Evolutionary conservation across 1,139 yeast genomes (phyloP), one percentile per base, ranked within the genome.

Genomic region (Lodderomyces orthopsilosis): DNA sequence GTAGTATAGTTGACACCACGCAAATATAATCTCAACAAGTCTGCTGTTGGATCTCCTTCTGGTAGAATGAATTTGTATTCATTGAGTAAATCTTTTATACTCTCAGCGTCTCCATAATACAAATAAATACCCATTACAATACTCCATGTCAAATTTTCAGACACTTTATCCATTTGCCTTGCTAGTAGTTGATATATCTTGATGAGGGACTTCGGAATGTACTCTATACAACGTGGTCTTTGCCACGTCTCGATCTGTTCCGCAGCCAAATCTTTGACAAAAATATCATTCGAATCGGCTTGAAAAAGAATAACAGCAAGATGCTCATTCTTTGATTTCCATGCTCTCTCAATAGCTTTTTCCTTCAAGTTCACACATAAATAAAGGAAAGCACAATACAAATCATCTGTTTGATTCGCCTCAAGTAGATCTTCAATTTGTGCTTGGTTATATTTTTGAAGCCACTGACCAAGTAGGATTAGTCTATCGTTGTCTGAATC

Each of bases 181-280:
- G 85, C 68, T 17, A 91, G 67, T 3, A 91, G 63, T 49, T 79
- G 79, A 59, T 83, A 85, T 1, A 88, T 70, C 46, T 80, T 79
- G 6, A 79, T 58, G 22, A 87, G 62, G 6, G 75, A 65, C 1
- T 43, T 45, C 1, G 94, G 90, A 39, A 86, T 75, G 8, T 64
- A 61, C 6, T 62, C 58, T 2, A 69, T 37, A 0, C 70, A 52
- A 4, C 72, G 62, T n/a, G 65, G 64, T 1, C 62, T 63, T 12
- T 59, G 57, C 98, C 98, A 91, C 40, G 75, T 79, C 2, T 67
- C 64, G 18, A 91, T 62, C 59, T 90, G 96, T 30, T 65, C 62
- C 6, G 58, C 52, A 0, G 96, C 91, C 43, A 79, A 66, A 1
- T 57, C 55, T 44, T 75, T 70, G 1, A 85, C 81, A 1, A 73